Evolutionary conservation across 257 asterid genomes (phyloP).

Genomic region (Anisodus tanguticus): DNA sequence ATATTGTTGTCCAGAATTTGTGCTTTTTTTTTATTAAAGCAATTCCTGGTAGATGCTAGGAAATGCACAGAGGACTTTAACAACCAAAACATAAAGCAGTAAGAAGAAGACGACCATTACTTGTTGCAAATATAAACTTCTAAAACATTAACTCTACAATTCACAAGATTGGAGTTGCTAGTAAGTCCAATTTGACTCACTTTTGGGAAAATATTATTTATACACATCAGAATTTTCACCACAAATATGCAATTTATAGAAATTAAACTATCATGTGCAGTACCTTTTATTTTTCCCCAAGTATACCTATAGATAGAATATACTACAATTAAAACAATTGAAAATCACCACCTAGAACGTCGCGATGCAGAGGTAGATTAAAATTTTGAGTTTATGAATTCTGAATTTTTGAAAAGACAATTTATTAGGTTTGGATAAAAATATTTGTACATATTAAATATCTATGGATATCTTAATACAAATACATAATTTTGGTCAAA

Average conservation of each 20-base stretch:
- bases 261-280: no score
- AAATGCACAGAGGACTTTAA: no score
- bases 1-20: not conserved
- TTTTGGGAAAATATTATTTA: not conserved
- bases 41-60: not conserved
- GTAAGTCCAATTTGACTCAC: not conserved
- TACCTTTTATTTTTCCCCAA: not conserved
- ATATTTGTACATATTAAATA: not conserved
- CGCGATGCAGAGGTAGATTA: not conserved
- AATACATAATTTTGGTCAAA: not conserved
- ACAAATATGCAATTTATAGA: not conserved
- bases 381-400: not conserved
- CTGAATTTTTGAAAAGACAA: not conserved
- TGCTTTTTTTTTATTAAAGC: no score
- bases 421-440: not conserved
- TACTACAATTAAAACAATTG: not conserved
- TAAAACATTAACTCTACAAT: not conserved
- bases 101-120: not conserved
- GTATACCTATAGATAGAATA: not conserved
- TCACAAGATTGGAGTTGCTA: not conserved
- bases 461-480: no score
- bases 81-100: not conserved
- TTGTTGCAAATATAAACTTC: not conserved
- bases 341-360: not conserved
- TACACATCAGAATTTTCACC: not conserved